Base-by-base conservation (phyloP, 331 rosid genomes). In the Malus hybrid region DNA sequence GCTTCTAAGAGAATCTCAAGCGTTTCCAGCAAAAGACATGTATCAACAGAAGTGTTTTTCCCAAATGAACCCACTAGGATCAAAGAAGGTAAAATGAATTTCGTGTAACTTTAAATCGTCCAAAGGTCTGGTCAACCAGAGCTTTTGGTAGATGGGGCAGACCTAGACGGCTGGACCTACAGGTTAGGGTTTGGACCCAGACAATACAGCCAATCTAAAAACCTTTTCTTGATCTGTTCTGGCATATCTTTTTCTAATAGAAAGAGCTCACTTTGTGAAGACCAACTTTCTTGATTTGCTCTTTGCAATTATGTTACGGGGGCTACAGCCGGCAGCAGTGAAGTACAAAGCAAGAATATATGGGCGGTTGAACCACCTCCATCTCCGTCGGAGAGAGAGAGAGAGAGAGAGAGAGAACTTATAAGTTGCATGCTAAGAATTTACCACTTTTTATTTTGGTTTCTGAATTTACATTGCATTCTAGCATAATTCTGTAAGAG, bases 321-420 rank as follows among this genome's bases (percentile, higher is more conserved):
- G 44, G 59, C 10, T 6, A n/a, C 59, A 18, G 59, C 15, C 14
- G 11, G 52, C n/a, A 70, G 50, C 56, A 36, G 28, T 59, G 57
- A 59, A 39, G 57, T 39, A 36, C 54, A 60, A 22, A 22, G 19
- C 57, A 73, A 59, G 68, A 20, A 6, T 16, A 73, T 2, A 57
- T 10, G 76, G 68, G 76, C 28, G 12, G 68, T 57, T 15, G 34
- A 73, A 57, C 76, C 27, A 16, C 76, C 65, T 55, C 33, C 46
- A 16, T 9, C 39, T 44, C 6, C 46, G 6, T 5, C 2, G 1
- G 36, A 24, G 29, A 9, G 13, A 16, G 44, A 10, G 46, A 28
- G 44, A 9, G 44, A 9, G 63, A 52, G 31, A 18, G 24, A 46
- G 73, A 69, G 72, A 39, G 60, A 67, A 2, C 11, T 68, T 13